Evolutionary conservation across 495 filamentous ascomycete species (phyloP).

Genomic region (Aspergillus sclerotiicarbonarius): DNA sequence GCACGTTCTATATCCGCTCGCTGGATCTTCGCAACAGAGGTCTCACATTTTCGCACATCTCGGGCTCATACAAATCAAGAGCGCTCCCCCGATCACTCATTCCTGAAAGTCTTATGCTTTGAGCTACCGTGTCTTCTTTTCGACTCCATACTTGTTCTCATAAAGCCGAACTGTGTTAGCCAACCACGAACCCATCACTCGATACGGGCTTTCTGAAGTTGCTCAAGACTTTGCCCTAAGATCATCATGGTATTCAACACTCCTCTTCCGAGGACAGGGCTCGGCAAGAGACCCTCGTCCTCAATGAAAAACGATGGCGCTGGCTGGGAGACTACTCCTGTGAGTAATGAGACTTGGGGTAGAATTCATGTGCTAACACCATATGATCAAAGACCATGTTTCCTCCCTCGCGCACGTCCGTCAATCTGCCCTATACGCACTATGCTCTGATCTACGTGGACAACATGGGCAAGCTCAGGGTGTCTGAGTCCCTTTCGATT

Average conservation of each 20-base stretch:
- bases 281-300: conserved; percentile 39
- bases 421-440: conserved; percentile 35
- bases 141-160: no score
- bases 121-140: no score
- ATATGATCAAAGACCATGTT: conserved; percentile 30
- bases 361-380: not conserved
- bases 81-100: no score
- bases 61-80: not conserved
- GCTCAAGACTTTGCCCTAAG: conserved; percentile 1
- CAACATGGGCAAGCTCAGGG: conserved; percentile 35
- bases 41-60: not conserved
- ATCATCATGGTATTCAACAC: conserved; percentile 37
- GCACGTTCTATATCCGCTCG: not conserved
- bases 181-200: not conserved
- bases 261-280: conserved; percentile 26
- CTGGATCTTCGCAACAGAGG: not conserved
- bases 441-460: conserved; percentile 47
- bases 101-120: not conserved
- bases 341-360: conserved; percentile 18
- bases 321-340: conserved; percentile 39
- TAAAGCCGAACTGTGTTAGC: not conserved
- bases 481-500: conserved; percentile 39
- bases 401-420: conserved; percentile 24
- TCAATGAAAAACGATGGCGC: conserved; percentile 28
- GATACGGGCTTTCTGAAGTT: conserved; percentile 1